Conservation (phyloP, 148 eudicot species). For the Diospyros kaki region DNA sequence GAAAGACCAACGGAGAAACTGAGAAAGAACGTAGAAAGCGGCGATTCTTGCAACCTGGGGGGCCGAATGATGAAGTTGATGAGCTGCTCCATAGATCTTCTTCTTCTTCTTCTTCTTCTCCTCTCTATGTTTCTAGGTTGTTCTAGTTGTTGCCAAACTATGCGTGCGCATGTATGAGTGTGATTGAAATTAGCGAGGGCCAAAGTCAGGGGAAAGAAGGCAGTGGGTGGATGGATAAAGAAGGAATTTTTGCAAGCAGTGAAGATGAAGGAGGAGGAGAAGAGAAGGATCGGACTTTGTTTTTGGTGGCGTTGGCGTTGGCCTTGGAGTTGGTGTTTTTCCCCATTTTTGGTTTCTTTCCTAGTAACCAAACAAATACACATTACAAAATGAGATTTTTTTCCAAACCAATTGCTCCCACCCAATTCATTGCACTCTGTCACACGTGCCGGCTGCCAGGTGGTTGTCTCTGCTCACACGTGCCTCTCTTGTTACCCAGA, state of each 20-base stretch:
- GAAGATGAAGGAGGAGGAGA: neutral
- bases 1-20: neutral
- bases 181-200: neutral
- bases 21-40: neutral
- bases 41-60: conserved; percentile 52
- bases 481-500: too few species aligned
- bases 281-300: neutral
- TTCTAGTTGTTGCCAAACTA: neutral
- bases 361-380: neutral
- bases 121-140: neutral
- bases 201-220: neutral
- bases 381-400: too few species aligned
- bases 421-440: too few species aligned
- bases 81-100: conserved; percentile 76
- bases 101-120: neutral
- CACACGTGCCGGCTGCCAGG: too few species aligned
- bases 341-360: neutral
- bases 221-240: neutral
- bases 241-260: neutral
- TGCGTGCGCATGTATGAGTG: neutral
- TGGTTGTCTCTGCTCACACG: too few species aligned
- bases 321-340: neutral
- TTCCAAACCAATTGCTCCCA: too few species aligned
- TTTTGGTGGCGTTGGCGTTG: neutral
- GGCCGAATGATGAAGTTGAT: conserved; percentile 95